Conservation (phyloP, 1,284 basidiomycete genomes). For the Chondrostereum purpureum region DNA sequence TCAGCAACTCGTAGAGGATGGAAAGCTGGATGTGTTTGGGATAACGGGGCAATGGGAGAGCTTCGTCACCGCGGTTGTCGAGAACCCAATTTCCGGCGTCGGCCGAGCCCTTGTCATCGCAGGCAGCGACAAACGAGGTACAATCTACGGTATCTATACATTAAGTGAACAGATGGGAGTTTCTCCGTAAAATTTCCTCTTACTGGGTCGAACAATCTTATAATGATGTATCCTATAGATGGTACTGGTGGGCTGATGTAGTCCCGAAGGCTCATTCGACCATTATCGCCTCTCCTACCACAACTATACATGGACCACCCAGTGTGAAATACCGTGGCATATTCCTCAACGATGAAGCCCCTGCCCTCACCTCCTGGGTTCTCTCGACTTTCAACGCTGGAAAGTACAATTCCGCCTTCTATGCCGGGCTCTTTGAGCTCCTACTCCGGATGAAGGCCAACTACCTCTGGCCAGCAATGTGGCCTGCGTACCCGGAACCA, state of each 20-base stretch:
- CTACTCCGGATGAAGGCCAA: conserved; percentile 10
- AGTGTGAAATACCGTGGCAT: conserved; percentile 8
- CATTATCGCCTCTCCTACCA: conserved; percentile 5
- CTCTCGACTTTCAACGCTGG: conserved; percentile 2
- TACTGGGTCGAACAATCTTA: neutral
- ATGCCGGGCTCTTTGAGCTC: conserved; percentile 8
- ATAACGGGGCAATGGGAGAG: conserved; percentile 10
- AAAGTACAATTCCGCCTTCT: conserved; percentile 6
- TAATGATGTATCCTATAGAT: neutral
- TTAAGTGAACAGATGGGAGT: conserved; percentile 10
- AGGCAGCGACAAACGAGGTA: conserved; percentile 9
- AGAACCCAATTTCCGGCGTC: conserved; percentile 2
- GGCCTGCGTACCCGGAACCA: conserved; percentile 7
- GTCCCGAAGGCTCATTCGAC: neutral
- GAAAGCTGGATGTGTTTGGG: neutral
- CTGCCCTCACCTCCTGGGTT: conserved; percentile 6
- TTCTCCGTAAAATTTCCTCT: conserved; percentile 4
- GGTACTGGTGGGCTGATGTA: conserved; percentile 12
- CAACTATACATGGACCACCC: conserved; percentile 6
- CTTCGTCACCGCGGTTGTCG: conserved; percentile 3
- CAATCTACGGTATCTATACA: conserved; percentile 8
- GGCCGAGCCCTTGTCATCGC: conserved; percentile 6
- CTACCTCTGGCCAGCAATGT: conserved; percentile 11
- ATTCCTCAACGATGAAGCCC: conserved; percentile 10
- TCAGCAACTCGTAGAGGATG: neutral